These are phyloP conservation scores for Talaromyces ruber DNA, from an alignment of 495 filamentous ascomycete genomes.

Conservation along the genomic window DNA sequence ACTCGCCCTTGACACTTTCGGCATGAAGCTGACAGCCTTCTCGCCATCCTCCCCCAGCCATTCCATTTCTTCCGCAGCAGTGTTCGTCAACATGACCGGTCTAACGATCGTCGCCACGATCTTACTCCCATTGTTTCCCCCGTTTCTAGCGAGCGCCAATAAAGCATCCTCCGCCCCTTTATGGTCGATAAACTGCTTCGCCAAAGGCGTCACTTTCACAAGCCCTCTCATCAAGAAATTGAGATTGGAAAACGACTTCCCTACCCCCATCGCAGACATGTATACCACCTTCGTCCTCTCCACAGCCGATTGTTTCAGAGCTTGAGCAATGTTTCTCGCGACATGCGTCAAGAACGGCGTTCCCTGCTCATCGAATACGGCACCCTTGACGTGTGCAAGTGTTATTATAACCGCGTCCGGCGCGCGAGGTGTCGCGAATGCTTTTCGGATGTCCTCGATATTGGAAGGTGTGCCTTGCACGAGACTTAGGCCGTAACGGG, in stretches of 20 bases:
- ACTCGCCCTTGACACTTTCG: conserved; percentile 27
- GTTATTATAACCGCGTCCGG: conserved; percentile 28
- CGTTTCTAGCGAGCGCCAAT: conserved; percentile 8
- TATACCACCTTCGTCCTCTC: conserved; percentile 19
- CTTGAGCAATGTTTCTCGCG: conserved; percentile 21
- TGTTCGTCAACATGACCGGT: conserved; percentile 24
- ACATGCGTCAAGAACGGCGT: conserved; percentile 15
- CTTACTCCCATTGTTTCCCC: neutral
- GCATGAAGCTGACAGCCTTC: conserved; percentile 21
- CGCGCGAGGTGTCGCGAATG: conserved; percentile 19
- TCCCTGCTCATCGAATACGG: conserved; percentile 13
- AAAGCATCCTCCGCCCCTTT: conserved; percentile 21
- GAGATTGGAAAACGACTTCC: conserved; percentile 19
- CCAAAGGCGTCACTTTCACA: conserved; percentile 22
- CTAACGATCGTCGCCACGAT: conserved; percentile 11
- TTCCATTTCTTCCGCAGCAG: conserved; percentile 19
- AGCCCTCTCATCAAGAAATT: conserved; percentile 22
- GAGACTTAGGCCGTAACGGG: conserved; percentile 19
- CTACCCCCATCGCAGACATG: conserved; percentile 30
- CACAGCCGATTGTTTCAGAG: conserved; percentile 24
- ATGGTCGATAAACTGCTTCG: conserved; percentile 25
- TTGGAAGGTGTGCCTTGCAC: conserved; percentile 30
- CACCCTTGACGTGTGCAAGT: conserved; percentile 17
- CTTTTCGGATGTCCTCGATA: conserved; percentile 19
- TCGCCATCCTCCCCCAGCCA: conserved; percentile 23